phyloP scores from a whole-genome alignment of 1,139 yeast species.

The Protomyces macrosporus region DNA sequence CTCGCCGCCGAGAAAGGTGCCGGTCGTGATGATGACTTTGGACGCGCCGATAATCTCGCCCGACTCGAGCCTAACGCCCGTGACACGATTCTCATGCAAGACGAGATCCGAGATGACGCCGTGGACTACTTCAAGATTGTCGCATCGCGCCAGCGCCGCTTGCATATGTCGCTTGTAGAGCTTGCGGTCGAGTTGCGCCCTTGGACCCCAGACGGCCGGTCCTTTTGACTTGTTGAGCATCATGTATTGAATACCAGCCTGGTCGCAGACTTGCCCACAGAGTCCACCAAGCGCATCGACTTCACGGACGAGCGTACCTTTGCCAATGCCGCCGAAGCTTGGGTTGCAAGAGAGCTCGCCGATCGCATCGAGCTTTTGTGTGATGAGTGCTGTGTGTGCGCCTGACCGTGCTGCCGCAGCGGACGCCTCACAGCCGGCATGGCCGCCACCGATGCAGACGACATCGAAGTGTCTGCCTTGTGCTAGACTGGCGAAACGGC shows the following conservation, averaged over 20 bases:
- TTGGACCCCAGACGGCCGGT: constrained; percentile 97
- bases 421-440: constrained; percentile 98
- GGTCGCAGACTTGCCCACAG: constrained; percentile 74
- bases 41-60: constrained; percentile 58
- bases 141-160: constrained; percentile 52
- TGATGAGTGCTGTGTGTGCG: constrained; percentile 62
- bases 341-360: constrained; percentile 76
- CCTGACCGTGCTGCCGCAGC: constrained; percentile 88
- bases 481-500: not conserved
- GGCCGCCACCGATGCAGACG: constrained; percentile 94
- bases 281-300: constrained; percentile 97
- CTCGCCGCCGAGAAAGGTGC: constrained; percentile 91
- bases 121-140: constrained; percentile 56
- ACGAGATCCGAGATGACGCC: constrained; percentile 85
- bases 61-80: constrained; percentile 67
- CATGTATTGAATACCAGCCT: constrained; percentile 89
- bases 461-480: constrained; percentile 41
- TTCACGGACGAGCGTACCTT: constrained; percentile 85
- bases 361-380: constrained; percentile 67
- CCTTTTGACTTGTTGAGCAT: constrained; percentile 84
- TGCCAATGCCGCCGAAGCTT: constrained; percentile 97
- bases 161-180: constrained; percentile 82
- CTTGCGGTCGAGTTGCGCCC: constrained; percentile 90
- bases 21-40: constrained; percentile 84
- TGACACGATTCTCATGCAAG: constrained; percentile 46